Evolutionary conservation across 2,329 filamentous ascomycete species (phyloP), one percentile per base, ranked within the genome.

Genomic region (Lasiodiplodia gonubiensis): DNA sequence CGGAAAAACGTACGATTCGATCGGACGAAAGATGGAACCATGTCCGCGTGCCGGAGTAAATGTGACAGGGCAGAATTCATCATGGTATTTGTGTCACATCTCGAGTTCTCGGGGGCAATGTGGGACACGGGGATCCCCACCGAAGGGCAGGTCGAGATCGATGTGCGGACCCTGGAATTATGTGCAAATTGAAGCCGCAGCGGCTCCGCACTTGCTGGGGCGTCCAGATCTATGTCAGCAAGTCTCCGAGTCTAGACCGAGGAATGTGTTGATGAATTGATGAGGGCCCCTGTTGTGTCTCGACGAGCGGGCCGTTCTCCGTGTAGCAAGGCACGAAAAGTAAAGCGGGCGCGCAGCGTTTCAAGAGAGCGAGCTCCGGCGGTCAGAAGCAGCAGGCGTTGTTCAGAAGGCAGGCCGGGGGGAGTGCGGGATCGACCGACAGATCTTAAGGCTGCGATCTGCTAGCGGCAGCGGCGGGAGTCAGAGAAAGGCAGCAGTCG

Each of bases 391-490:
- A 21, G 18, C 18, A 7, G 25, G 59, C 42, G 25, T 23, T 10
- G 23, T 16, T 16, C 23, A 61, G 55, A 23, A 18, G 18, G 12
- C 51, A 42, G 23, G 37, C 46, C 57, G 57, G 59, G 59, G 59
- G 59, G 59, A 63, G 46, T 21, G 59, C 59, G 59, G 59, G 59
- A 63, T 63, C 59, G 35, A 51, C 59, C 37, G 16, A 51, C 27
- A 51, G 59, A 63, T 63, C 59, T 33, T 46, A 46, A 63, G 59
- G 59, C 42, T 63, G 59, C 55, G 57, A 61, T 61, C 57, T 33
- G 23, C 39, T 16, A 61, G 12, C 57, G 18, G 39, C 16, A 33
- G 55, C 39, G 16, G 37, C 55, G 25, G 35, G 23, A 37, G 16
- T 10, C 21, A 25, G 4, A 30, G 39, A 8, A 33, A 6, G 5